Evolutionary conservation across 768 basidiomycete species (phyloP).

Genomic region (Boletus sp.): DNA sequence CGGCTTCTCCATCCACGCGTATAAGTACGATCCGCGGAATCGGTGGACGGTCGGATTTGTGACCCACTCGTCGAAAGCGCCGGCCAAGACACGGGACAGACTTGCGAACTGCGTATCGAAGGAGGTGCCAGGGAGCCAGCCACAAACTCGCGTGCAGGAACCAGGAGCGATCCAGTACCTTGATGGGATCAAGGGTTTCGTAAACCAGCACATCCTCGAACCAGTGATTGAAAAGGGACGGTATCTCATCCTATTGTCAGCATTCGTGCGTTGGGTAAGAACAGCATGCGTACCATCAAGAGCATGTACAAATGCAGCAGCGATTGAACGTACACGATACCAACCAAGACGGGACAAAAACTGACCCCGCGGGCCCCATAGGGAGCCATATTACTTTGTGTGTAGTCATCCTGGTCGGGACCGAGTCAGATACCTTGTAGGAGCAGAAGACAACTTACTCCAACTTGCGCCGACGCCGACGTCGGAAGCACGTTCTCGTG

Average conservation of each 20-base stretch:
- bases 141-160: slow-evolving; percentile 8
- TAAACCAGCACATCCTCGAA: slow-evolving; percentile 17
- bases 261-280: background rate
- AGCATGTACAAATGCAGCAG: slow-evolving; percentile 22
- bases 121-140: background rate
- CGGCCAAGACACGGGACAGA: background rate
- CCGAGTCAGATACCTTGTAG: background rate
- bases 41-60: background rate
- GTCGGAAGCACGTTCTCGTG: background rate
- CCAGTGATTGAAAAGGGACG: slow-evolving; percentile 18
- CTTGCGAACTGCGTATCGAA: slow-evolving; percentile 2
- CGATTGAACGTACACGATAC: slow-evolving; percentile 14
- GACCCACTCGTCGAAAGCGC: background rate
- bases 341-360: slow-evolving; percentile 19
- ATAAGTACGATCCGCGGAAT: slow-evolving; percentile 18
- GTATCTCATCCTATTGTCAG: slow-evolving; percentile 17
- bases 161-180: background rate
- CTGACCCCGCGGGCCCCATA: slow-evolving; percentile 15
- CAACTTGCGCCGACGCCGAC: background rate
- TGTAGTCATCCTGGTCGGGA: background rate
- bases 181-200: slow-evolving; percentile 6
- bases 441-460: background rate
- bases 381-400: background rate
- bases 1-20: slow-evolving; percentile 13
- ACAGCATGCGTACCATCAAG: slow-evolving; percentile 17